Percentiles rank a stretch among this genome's conserved stretches.
Conservation (phyloP, 2,329 filamentous ascomycete genomes). For the Amauroascus niger region DNA sequence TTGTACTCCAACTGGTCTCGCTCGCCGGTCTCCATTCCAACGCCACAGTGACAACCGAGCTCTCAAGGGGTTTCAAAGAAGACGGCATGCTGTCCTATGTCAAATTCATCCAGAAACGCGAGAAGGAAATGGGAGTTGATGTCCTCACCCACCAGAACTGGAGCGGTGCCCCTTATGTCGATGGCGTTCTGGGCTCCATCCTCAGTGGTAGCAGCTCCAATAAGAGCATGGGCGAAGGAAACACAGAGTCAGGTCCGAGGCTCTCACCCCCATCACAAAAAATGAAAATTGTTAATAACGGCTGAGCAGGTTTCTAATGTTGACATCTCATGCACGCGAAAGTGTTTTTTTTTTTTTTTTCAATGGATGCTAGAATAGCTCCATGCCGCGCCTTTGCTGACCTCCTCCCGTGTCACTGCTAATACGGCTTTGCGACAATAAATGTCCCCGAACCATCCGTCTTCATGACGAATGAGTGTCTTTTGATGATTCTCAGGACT, state of each 20-base stretch:
- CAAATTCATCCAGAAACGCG: slow-evolving; percentile 76
- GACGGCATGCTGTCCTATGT: slow-evolving; percentile 97
- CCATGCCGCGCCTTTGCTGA: not conserved
- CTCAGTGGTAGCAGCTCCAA: slow-evolving; percentile 83
- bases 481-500: too few relatives aligned
- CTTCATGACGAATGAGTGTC: too few relatives aligned
- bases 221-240: slow-evolving; percentile 90
- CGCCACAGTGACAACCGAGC: slow-evolving; percentile 58
- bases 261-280: not conserved
- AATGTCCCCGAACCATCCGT: too few relatives aligned
- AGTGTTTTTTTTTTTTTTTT: too few relatives aligned
- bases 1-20: slow-evolving; percentile 55
- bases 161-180: slow-evolving; percentile 64
- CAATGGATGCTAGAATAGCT: not conserved
- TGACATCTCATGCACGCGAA: too few relatives aligned
- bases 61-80: slow-evolving; percentile 71
- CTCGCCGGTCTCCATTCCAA: slow-evolving; percentile 55
- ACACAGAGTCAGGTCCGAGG: slow-evolving; percentile 56
- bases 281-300: too few relatives aligned
- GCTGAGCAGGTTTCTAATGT: not conserved
- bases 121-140: slow-evolving; percentile 84
- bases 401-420: too few relatives aligned
- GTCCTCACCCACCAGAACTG: slow-evolving; percentile 89
- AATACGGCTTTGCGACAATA: too few relatives aligned
- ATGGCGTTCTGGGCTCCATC: slow-evolving; percentile 80